Conservation (phyloP, 2,329 filamentous ascomycete genomes). For the Penicillium verrucosum region DNA sequence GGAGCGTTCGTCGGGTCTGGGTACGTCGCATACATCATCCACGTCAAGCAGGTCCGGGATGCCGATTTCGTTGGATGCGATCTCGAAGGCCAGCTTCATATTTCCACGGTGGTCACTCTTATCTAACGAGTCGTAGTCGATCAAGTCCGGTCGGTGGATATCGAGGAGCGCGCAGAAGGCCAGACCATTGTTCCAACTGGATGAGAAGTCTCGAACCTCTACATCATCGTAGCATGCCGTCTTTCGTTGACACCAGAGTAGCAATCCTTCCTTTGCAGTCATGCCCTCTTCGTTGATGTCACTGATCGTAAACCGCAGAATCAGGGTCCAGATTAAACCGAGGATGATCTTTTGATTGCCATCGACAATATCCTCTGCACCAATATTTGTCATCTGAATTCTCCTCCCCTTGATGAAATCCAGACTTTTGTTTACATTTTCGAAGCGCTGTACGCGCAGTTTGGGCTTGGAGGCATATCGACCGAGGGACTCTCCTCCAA, state of each 20-base stretch:
- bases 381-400: slow-evolving; percentile 98
- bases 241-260: slow-evolving; percentile 97
- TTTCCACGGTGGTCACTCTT: slow-evolving; percentile 93
- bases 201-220: slow-evolving; percentile 89
- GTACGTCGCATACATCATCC: slow-evolving; percentile 95
- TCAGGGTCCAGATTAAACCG: slow-evolving; percentile 96
- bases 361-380: slow-evolving; percentile 96
- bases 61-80: slow-evolving; percentile 92
- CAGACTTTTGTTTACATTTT: slow-evolving; percentile 94
- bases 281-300: slow-evolving; percentile 98
- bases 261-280: slow-evolving; percentile 91
- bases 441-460: slow-evolving; percentile 91
- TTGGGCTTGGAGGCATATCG: slow-evolving; percentile 96
- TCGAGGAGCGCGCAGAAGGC: slow-evolving; percentile 95
- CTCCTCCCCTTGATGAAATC: slow-evolving; percentile 87
- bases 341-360: slow-evolving; percentile 97
- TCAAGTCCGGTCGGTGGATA: slow-evolving; percentile 94
- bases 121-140: slow-evolving; percentile 92
- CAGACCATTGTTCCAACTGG: slow-evolving; percentile 94
- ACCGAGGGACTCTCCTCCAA: slow-evolving; percentile 89
- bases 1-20: slow-evolving; percentile 91
- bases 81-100: slow-evolving; percentile 97
- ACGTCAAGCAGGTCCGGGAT: slow-evolving; percentile 95
- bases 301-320: slow-evolving; percentile 95
- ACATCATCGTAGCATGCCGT: slow-evolving; percentile 98